These are phyloP conservation scores for Pelargonium cotyledonis DNA, from an alignment of 441 rosid genomes.

Conservation along the genomic window DNA sequence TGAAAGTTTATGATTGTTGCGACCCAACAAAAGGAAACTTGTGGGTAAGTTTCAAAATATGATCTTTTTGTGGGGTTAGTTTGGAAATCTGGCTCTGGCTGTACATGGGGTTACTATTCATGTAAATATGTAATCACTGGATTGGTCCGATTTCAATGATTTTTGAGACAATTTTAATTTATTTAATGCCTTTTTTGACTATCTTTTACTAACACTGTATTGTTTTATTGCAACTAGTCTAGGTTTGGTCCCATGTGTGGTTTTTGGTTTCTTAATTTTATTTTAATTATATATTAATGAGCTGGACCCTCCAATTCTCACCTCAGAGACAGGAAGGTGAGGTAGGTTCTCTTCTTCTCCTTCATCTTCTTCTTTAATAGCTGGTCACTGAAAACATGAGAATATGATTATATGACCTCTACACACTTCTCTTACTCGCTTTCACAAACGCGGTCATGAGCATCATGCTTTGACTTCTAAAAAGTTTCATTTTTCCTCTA, in stretches of 20 bases:
- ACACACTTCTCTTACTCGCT: not conserved
- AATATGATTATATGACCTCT: not conserved
- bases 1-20: too few species aligned
- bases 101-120: too few species aligned
- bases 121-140: not conserved
- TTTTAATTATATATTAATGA: not conserved
- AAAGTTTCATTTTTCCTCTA: not conserved
- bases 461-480: not conserved
- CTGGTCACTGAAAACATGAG: not conserved
- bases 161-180: not conserved
- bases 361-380: not conserved
- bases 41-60: too few species aligned
- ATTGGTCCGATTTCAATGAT: not conserved
- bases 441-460: too few species aligned
- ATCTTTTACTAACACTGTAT: not conserved
- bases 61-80: too few species aligned
- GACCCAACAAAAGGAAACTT: too few species aligned
- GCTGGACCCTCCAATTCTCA: constrained; percentile 1
- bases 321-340: constrained; percentile 1
- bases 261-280: not conserved
- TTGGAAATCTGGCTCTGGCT: too few species aligned
- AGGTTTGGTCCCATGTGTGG: constrained; percentile 2
- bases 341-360: not conserved
- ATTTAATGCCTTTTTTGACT: not conserved
- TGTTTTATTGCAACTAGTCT: not conserved